These are phyloP conservation scores for Vickermania spadyakhi DNA, from an alignment of 208 protist genomes.

Conservation along the genomic window DNA sequence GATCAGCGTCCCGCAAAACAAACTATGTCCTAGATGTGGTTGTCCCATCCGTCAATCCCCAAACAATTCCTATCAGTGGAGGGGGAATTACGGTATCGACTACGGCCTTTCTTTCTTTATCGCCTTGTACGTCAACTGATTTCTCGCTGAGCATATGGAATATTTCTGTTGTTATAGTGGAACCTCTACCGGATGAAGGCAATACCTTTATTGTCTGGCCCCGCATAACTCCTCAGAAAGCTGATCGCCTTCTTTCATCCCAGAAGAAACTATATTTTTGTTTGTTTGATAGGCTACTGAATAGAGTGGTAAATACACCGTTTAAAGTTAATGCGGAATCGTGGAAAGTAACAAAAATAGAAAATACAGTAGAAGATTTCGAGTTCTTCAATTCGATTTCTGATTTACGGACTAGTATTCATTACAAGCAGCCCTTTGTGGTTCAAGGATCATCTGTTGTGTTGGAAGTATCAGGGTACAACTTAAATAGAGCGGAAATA, in stretches of 20 bases:
- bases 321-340: background rate
- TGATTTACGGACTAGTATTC: background rate
- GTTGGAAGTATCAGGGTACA: slow-evolving; percentile 59
- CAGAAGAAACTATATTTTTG: background rate
- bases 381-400: background rate
- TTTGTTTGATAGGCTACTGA: background rate
- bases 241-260: no score
- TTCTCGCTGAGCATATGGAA: background rate
- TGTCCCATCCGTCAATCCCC: background rate
- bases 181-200: background rate
- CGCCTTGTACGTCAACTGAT: background rate
- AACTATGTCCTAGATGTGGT: background rate
- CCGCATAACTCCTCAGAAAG: no score
- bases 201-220: background rate
- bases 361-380: background rate
- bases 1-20: background rate
- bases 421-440: slow-evolving; percentile 16
- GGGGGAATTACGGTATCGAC: background rate
- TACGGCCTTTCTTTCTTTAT: background rate
- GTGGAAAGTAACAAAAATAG: background rate
- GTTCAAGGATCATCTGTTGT: slow-evolving; percentile 53
- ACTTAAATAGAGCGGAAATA: slow-evolving; percentile 39
- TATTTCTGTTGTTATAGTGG: background rate
- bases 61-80: background rate
- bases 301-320: background rate